Base-by-base conservation (phyloP, 2,329 filamentous ascomycete genomes). In the Stagonosporopsis chrysanthemi region DNA sequence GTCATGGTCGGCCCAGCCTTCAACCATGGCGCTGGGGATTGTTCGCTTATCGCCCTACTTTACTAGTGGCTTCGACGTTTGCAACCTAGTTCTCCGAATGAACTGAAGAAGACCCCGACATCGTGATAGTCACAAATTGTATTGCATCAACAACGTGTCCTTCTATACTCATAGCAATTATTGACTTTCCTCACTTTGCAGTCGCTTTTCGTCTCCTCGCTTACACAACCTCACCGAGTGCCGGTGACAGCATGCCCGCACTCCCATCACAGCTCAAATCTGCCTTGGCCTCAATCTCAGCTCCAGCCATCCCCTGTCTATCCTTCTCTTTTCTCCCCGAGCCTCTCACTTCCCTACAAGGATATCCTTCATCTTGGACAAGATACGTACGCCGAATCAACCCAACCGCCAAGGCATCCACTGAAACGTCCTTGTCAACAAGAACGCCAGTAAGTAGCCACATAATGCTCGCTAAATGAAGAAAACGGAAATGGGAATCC, bases 381-480 rank as follows among this genome's bases (percentile, higher is more conserved):
- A 58, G 55, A 53, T 44, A 53, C 35, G 26, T 58, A 35, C 56
- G 56, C 56, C 56, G 43, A 52, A 60, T 40, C 56, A 68, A 66
- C 64, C 53, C 56, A 60, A 49, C 58, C 41, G 48, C 57, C 56
- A 23, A 55, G 61, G 56, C 58, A 56, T 54, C 58, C 62, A 58
- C 62, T 58, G 54, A 59, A 48, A 45, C 57, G 60, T 51, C 51
- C 53, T 61, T 43, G 56, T 61, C 60, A 58, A 61, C 56, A 66
- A 67, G 46, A 68, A 70, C 64, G 66, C 66, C 68, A 63, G 60
- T 63, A 48, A 52, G 45, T 50, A 56, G 54, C 58, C 61, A 61
- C 47, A 47, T 49, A 59, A 72, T 72, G 69, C 70, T 72, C 70
- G 70, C 70, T 73, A 72, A 72, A 68, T 45, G 59, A 63, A 58